These are phyloP conservation scores for Stylosanthes scabra DNA, from an alignment of 331 rosid genomes.

Conservation along the genomic window DNA sequence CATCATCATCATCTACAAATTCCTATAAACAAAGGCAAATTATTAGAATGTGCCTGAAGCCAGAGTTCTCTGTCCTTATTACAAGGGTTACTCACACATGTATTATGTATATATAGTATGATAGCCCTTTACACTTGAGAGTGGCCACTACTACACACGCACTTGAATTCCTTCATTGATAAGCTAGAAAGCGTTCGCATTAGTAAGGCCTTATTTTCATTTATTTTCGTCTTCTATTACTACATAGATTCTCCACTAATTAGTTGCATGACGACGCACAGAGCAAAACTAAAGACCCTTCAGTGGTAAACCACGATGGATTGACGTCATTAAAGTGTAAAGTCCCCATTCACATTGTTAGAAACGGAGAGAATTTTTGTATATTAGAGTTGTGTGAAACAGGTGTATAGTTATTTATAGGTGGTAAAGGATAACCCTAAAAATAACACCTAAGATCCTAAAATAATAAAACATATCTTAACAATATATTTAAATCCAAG, in stretches of 20 bases:
- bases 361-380: no score
- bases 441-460: no score
- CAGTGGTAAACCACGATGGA: neutral
- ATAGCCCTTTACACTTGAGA: no score
- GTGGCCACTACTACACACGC: neutral
- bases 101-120: no score
- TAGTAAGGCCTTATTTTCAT: no score
- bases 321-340: neutral
- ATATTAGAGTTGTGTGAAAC: no score
- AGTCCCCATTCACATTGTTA: no score
- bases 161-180: constrained; percentile 1
- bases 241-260: neutral
- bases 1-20: neutral
- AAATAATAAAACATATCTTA: no score
- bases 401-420: no score
- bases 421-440: no score
- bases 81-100: no score
- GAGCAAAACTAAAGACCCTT: constrained; percentile 16
- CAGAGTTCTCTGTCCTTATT: neutral
- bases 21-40: neutral
- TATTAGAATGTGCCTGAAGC: neutral
- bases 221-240: constrained; percentile 3
- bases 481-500: no score
- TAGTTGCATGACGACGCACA: constrained; percentile 13
- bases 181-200: neutral